These are phyloP conservation scores for Phialophora verrucosa DNA, from an alignment of 2,329 filamentous ascomycete species.

Conservation along the genomic window DNA sequence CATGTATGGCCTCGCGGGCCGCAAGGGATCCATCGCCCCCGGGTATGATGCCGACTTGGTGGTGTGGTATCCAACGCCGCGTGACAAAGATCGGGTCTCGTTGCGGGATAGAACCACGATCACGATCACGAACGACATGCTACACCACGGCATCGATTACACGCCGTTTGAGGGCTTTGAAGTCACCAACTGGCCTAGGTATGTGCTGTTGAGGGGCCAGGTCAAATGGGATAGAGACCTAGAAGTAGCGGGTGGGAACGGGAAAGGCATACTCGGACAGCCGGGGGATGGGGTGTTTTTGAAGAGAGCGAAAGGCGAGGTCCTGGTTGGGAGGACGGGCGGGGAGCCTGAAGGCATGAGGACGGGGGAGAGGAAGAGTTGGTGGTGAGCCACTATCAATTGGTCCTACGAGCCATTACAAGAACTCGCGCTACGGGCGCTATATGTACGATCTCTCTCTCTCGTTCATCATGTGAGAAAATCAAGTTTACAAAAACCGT, in stretches of 20 bases:
- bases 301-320: slow-evolving; percentile 45
- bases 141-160: slow-evolving; percentile 48
- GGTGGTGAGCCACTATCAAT: slow-evolving; percentile 14
- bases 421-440: no score
- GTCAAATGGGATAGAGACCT: slow-evolving; percentile 44
- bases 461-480: no score
- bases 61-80: slow-evolving; percentile 49
- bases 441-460: no score
- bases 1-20: slow-evolving; percentile 50
- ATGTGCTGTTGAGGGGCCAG: slow-evolving; percentile 44
- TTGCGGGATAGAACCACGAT: neutral
- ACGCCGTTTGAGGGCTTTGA: slow-evolving; percentile 46
- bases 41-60: slow-evolving; percentile 53
- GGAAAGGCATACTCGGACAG: slow-evolving; percentile 41
- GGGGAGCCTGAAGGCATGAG: slow-evolving; percentile 29
- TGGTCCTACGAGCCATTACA: no score
- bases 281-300: slow-evolving; percentile 45
- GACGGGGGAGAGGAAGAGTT: slow-evolving; percentile 29
- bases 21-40: slow-evolving; percentile 51
- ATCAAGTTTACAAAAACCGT: no score
- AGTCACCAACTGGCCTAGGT: slow-evolving; percentile 46
- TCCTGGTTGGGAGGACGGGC: slow-evolving; percentile 32
- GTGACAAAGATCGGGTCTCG: slow-evolving; percentile 15
- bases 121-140: slow-evolving; percentile 42
- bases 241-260: slow-evolving; percentile 38